Conservation (phyloP, 1,139 yeast species). For the Petasospora rhodanensis region DNA sequence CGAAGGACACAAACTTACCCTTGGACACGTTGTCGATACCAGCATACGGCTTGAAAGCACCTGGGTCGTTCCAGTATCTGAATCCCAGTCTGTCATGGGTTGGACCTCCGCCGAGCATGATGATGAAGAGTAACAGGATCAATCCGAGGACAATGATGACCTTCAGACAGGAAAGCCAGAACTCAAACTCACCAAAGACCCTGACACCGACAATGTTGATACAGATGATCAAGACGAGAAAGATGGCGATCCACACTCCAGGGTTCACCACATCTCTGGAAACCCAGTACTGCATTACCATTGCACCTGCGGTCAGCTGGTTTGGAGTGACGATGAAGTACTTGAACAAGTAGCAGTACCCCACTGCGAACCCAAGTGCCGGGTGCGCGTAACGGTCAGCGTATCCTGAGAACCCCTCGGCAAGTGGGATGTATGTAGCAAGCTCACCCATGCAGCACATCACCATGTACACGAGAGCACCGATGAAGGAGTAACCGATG, state of each 20-base stretch:
- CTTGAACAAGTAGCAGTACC: slow-evolving; percentile 64
- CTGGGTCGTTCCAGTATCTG: slow-evolving; percentile 47
- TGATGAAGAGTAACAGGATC: slow-evolving; percentile 53
- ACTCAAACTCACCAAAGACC: slow-evolving; percentile 70
- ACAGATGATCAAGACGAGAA: slow-evolving; percentile 50
- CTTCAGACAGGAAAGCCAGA: slow-evolving; percentile 49
- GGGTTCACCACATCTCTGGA: slow-evolving; percentile 45
- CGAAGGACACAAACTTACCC: slow-evolving; percentile 65
- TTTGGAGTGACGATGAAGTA: slow-evolving; percentile 69
- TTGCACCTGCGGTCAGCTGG: slow-evolving; percentile 68
- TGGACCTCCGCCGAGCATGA: slow-evolving; percentile 64
- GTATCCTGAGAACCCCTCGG: slow-evolving; percentile 69
- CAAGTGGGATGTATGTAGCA: slow-evolving; percentile 61
- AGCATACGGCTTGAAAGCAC: too few relatives aligned
- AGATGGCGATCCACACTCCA: slow-evolving; percentile 66
- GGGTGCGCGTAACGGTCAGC: slow-evolving; percentile 63
- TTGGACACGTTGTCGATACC: too few relatives aligned
- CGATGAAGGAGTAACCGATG: slow-evolving; percentile 18
- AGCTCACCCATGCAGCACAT: slow-evolving; percentile 38
- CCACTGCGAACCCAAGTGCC: slow-evolving; percentile 73
- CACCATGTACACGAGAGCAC: slow-evolving; percentile 18
- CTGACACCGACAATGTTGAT: slow-evolving; percentile 66
- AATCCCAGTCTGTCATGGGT: slow-evolving; percentile 54
- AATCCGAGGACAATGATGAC: slow-evolving; percentile 57
- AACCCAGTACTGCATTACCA: slow-evolving; percentile 66